These are phyloP conservation scores for Bimuria novae-zelandiae DNA, from an alignment of 2,329 filamentous ascomycete species.

Conservation along the genomic window DNA sequence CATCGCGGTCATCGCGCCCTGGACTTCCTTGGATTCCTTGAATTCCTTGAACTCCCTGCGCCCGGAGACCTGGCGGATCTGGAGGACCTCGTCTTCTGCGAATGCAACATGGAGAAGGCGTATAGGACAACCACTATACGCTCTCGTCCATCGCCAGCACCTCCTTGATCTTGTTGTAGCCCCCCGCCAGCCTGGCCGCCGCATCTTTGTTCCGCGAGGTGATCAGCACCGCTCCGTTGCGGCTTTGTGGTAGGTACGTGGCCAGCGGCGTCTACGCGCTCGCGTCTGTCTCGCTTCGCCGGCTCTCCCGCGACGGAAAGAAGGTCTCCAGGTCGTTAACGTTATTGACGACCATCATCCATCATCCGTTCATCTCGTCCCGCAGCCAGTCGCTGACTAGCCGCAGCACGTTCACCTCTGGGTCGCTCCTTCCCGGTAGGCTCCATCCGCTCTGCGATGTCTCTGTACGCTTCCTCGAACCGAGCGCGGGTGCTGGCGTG, in stretches of 20 bases:
- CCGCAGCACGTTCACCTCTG: too few relatives aligned
- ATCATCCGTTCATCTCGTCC: slow-evolving; percentile 16
- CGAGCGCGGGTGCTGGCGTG: slow-evolving; percentile 24
- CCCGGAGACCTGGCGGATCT: neutral
- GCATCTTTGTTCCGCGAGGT: too few relatives aligned
- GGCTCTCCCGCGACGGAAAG: too few relatives aligned
- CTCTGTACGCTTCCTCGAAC: slow-evolving; percentile 18
- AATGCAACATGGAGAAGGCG: neutral
- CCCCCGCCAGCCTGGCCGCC: too few relatives aligned
- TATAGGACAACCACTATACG: too few relatives aligned
- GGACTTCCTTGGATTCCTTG: neutral
- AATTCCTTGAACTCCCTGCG: neutral
- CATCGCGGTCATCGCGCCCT: neutral
- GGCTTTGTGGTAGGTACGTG: too few relatives aligned
- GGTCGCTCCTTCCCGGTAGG: slow-evolving; percentile 14
- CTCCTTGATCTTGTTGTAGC: too few relatives aligned
- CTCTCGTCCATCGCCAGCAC: too few relatives aligned
- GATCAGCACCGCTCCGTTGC: too few relatives aligned
- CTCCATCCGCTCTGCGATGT: slow-evolving; percentile 17
- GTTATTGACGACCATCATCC: slow-evolving; percentile 23
- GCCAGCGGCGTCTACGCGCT: too few relatives aligned
- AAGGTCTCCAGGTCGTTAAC: slow-evolving; percentile 12
- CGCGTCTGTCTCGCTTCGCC: too few relatives aligned
- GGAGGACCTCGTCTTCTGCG: neutral
- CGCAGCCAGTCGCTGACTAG: slow-evolving; percentile 20